A percentile compares a stretch with the other conserved stretches of the same genome.
These are phyloP conservation scores for Tuber calosporum DNA, from an alignment of 495 filamentous ascomycete genomes.

Conservation along the genomic window DNA sequence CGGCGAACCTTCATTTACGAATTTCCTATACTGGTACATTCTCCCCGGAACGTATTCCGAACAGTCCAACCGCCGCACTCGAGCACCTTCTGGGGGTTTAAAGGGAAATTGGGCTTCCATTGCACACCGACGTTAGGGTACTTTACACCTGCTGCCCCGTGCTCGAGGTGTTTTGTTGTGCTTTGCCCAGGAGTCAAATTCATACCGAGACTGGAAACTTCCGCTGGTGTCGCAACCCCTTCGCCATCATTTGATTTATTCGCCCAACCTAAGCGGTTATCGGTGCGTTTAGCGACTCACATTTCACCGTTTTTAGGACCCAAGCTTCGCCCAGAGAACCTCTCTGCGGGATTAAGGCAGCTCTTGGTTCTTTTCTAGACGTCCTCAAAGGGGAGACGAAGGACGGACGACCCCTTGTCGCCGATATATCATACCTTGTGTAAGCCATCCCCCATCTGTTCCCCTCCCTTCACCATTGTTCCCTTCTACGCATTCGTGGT, in stretches of 20 bases:
- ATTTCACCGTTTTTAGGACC: constrained; percentile 22
- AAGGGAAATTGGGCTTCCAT: constrained; percentile 1
- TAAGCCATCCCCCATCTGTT: not conserved
- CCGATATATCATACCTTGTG: constrained; percentile 2
- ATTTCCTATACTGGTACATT: not conserved
- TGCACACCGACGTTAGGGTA: not conserved
- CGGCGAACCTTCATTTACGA: not conserved
- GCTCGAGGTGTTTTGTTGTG: constrained; percentile 1
- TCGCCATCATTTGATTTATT: constrained; percentile 11
- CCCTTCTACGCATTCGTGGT: not conserved
- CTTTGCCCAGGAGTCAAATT: not conserved
- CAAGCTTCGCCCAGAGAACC: not conserved
- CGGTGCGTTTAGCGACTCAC: constrained; percentile 23
- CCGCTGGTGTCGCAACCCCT: constrained; percentile 6
- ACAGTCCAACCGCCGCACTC: not conserved
- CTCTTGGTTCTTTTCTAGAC: not conserved
- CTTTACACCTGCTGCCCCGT: not conserved
- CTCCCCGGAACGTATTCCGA: not conserved
- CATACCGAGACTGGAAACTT: not conserved
- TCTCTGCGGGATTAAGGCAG: not conserved
- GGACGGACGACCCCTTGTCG: not conserved
- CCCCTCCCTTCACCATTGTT: not conserved
- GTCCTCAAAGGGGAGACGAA: not conserved
- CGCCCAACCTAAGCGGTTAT: constrained; percentile 30
- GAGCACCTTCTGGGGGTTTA: not conserved